phyloP scores from a whole-genome alignment of 1,139 yeast species.

The Hemisphaericaspora subhashii region DNA sequence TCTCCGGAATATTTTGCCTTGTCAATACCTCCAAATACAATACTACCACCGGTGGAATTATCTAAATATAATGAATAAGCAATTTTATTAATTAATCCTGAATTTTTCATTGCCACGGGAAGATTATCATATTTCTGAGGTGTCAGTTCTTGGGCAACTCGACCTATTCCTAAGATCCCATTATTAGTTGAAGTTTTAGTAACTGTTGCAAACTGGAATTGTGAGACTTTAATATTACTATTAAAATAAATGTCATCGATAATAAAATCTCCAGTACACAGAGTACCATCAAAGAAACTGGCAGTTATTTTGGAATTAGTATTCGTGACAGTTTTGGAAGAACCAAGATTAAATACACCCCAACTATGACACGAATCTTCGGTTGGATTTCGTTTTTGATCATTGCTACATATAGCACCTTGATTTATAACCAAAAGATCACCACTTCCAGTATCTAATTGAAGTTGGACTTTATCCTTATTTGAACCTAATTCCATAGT shows the following conservation, averaged over 20 bases:
- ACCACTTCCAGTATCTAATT: slow-evolving; percentile 30
- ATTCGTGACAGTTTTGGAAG: slow-evolving; percentile 10
- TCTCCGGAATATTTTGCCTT: slow-evolving; percentile 26
- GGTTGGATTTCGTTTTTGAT: slow-evolving; percentile 1
- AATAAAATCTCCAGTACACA: slow-evolving; percentile 57
- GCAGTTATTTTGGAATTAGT: slow-evolving; percentile 4
- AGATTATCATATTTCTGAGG: slow-evolving; percentile 14
- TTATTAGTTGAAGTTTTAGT: slow-evolving; percentile 7
- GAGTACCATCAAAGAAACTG: slow-evolving; percentile 12
- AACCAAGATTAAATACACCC: slow-evolving; percentile 9
- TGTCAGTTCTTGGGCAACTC: slow-evolving; percentile 10
- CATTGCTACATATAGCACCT: slow-evolving; percentile 8
- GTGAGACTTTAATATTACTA: slow-evolving; percentile 11
- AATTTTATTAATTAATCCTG: slow-evolving; percentile 48
- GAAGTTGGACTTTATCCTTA: slow-evolving; percentile 19
- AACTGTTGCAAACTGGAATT: slow-evolving; percentile 20
- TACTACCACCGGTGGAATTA: slow-evolving; percentile 19
- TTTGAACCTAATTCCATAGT: slow-evolving; percentile 21
- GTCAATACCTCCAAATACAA: slow-evolving; percentile 33
- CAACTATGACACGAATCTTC: slow-evolving; percentile 3
- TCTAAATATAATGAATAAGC: slow-evolving; percentile 36
- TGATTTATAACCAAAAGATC: slow-evolving; percentile 25
- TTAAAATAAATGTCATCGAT: slow-evolving; percentile 32
- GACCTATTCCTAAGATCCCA: slow-evolving; percentile 23
- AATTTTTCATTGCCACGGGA: slow-evolving; percentile 22